Evolutionary conservation across 257 asterid species (phyloP), one percentile per base, ranked within the genome.

Genomic region (Thymus mandschuricus): DNA sequence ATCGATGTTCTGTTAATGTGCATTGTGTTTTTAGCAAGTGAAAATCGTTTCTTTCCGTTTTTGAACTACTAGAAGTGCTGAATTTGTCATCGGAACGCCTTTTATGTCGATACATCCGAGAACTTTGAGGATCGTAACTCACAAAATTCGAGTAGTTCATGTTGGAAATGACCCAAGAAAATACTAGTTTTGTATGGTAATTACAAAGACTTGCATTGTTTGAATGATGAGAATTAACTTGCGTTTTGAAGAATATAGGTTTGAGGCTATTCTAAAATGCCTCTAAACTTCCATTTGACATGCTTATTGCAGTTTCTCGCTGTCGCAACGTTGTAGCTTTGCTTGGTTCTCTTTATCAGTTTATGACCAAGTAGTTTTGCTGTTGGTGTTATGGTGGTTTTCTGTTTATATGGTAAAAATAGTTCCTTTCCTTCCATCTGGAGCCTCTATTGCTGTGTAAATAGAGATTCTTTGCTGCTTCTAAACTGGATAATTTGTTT

Each of bases 401-500:
- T 45, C 69, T 31, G 21, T 21, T 21, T 27, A 49, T 29, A 63
- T 33, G 61, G 41, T 68, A 31, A 46, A 30, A 30, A 9, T 51
- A 41, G 30, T 10, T 69, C 60, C 29, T 33, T 61, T 55, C 11
- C 48, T 60, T 55, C 5, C 35, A 50, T 12, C 1, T 8, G 11
- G 64, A 41, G 64, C 10, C 51, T 50, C 6, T 68, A 34, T 35
- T 33, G 13, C 48, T 6, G 30, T 75, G 38, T 58, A 7, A 12
- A 8, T 52, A 31, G 7, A 61, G 9, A 28, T 29, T 60, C n/a
- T 10, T 10, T 28, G 41, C 59, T 60, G 34, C 35, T 52, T 44
- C 27, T 63, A 10, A 69, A 15, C 31, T 59, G 13, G 50, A 60
- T 61, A 30, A 51, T 31, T 30, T 50, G 43, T 74, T 40, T 58